phyloP scores from a whole-genome alignment of 495 filamentous ascomycete genomes.

The Aspergillus baeticus region DNA sequence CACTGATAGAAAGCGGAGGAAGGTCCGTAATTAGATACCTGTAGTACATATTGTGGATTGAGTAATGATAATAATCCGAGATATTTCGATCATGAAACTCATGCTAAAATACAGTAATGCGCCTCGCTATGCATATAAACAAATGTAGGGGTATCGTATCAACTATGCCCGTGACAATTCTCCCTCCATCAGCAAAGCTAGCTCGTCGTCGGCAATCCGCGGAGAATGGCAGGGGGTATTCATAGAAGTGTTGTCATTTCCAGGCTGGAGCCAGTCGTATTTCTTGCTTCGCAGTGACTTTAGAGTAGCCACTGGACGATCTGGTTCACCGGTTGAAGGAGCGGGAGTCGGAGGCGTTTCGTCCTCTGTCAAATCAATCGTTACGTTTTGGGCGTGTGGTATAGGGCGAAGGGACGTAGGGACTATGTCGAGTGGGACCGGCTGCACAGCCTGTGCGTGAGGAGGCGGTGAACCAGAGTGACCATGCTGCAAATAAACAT shows the following conservation, averaged over 20 bases:
- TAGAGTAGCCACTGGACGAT: conserved; percentile 12
- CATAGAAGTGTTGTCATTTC: not conserved
- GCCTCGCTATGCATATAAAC: conserved; percentile 6
- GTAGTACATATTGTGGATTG: no score
- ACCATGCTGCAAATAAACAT: not conserved
- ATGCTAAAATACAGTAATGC: conserved; percentile 1
- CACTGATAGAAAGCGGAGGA: not conserved
- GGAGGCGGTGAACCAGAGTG: not conserved
- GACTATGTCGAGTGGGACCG: no score
- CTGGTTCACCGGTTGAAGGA: conserved; percentile 4
- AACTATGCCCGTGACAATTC: conserved; percentile 21
- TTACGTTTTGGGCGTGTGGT: conserved; percentile 7
- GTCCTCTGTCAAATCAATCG: conserved; percentile 26
- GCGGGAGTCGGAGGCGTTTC: conserved; percentile 1
- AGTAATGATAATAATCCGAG: no score
- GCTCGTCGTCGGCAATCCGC: conserved; percentile 15
- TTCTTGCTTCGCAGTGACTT: conserved; percentile 24
- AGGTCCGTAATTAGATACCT: not conserved
- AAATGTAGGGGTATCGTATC: conserved; percentile 1
- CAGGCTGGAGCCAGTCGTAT: conserved; percentile 24
- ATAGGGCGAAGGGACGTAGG: not conserved
- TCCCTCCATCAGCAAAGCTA: conserved; percentile 26
- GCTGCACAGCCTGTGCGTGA: not conserved
- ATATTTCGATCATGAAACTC: not conserved
- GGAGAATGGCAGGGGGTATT: not conserved